Percentiles rank a stretch among this genome's conserved stretches.
phyloP scores from a whole-genome alignment of 306 rosid species.

The Vigna nakashimae region DNA sequence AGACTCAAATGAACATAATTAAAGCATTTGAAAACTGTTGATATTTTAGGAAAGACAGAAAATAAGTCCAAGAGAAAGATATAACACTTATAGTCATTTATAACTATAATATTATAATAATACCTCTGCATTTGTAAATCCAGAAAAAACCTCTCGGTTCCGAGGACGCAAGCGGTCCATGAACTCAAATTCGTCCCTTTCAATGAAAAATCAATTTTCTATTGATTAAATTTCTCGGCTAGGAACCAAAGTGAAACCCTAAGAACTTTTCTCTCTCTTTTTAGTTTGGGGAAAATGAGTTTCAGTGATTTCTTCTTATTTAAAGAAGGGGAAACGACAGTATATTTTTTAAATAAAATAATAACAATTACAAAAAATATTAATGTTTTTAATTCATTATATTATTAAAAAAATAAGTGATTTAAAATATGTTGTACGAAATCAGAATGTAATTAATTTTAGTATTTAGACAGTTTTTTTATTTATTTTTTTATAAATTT shows the following conservation, averaged over 20 bases:
- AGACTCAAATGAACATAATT: neutral
- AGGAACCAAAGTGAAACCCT: conserved; percentile 21
- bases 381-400: no score
- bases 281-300: neutral
- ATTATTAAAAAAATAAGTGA: no score
- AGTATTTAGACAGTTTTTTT: no score
- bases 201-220: neutral
- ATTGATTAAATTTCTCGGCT: neutral
- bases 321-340: no score
- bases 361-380: no score
- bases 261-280: neutral
- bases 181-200: neutral
- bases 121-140: conserved; percentile 88
- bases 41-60: neutral
- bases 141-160: conserved; percentile 60
- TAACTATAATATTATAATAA: neutral
- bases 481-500: no score
- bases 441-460: no score
- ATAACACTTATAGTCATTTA: neutral
- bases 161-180: conserved; percentile 97
- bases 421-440: no score
- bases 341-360: no score
- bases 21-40: neutral
- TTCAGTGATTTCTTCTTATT: neutral
- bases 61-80: neutral